Evolutionary conservation across 441 rosid species (phyloP), one percentile per base, ranked within the genome.

Genomic region (Adansonia grandidieri): DNA sequence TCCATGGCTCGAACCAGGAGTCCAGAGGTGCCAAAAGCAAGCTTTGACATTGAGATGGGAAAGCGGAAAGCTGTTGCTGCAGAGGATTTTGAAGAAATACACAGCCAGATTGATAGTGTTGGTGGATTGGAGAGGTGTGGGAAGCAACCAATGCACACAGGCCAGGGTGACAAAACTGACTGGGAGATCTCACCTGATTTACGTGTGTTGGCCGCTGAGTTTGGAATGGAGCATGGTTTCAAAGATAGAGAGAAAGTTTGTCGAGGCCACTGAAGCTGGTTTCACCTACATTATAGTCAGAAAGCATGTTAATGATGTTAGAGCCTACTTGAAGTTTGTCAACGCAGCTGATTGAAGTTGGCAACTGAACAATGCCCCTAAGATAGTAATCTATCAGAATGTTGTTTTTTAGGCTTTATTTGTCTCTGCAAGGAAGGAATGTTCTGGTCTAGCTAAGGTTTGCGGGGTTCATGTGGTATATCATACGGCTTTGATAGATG

Each of bases 1-100:
- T 67, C 87, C 4, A 22, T 74, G 50, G 84, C 83, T 58, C 88
- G 67, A n/a, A 24, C 87, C 68, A 58, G 69, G 82, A 85, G 85
- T 82, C 86, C 85, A 11, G 88, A 82, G 56, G 62, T 80, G 66
- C 85, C 89, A 3, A 85, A 88, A 82, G 60, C 77, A 45, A 89
- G 85, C 86, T 79, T 71, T 47, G 90, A 87, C 48, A 3, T 83
- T 50, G 92, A 87, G 81, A 79, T 75, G 68, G 90, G 90, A 53
- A 88, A 90, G 79, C 81, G 89, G 22, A 85, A 83, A 82, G 90
- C 89, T 69, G 89, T 87, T 75, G 92, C 84, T 82, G 88, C 83
- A 10, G 92, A 88, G 83, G 93, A 91, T 82, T 83, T 91, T 32
- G 89, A 64, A 37, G 69, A 64, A 6, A 37, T 64, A 40, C 47